phyloP scores from a whole-genome alignment of 768 basidiomycete species.

The Boletus reticuloceps region DNA sequence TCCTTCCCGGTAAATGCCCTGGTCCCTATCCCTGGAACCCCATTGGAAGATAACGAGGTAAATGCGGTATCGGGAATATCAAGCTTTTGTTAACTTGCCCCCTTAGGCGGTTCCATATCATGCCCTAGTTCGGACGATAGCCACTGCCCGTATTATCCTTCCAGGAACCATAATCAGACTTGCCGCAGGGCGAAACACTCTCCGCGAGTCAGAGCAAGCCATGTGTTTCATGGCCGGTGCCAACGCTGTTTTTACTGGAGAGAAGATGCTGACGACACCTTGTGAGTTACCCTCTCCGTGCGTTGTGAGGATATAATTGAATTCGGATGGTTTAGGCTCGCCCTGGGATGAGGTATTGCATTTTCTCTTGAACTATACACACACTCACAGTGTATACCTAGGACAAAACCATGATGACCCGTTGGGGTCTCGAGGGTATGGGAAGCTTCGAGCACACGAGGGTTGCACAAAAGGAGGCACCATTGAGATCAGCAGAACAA shows the following conservation, averaged over 20 bases:
- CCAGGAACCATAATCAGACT: conserved; percentile 93
- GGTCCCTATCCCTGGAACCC: conserved; percentile 94
- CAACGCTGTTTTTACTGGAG: conserved; percentile 98
- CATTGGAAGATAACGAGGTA: conserved; percentile 87
- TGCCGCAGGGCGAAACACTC: conserved; percentile 88
- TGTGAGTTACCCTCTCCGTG: conserved; percentile 50
- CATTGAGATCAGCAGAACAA: conserved; percentile 12
- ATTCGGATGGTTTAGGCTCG: conserved; percentile 50
- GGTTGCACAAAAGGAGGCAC: conserved; percentile 54
- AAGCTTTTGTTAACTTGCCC: conserved; percentile 9
- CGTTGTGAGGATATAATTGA: conserved; percentile 1
- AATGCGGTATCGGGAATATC: conserved; percentile 10
- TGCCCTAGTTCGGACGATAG: conserved; percentile 87
- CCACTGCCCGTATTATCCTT: conserved; percentile 90
- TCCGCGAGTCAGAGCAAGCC: conserved; percentile 88
- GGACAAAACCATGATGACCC: conserved; percentile 91
- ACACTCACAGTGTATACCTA: conserved; percentile 26
- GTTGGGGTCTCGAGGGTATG: conserved; percentile 94
- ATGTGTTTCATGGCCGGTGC: conserved; percentile 99
- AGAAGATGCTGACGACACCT: conserved; percentile 95
- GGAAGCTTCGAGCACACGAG: conserved; percentile 76
- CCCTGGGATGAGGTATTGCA: conserved; percentile 85
- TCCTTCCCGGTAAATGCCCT: conserved; percentile 98
- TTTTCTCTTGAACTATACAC: not conserved
- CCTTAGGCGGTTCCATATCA: conserved; percentile 75